Evolutionary conservation across 208 protist species (phyloP).

Genomic region (Wallacemonas sp.): DNA sequence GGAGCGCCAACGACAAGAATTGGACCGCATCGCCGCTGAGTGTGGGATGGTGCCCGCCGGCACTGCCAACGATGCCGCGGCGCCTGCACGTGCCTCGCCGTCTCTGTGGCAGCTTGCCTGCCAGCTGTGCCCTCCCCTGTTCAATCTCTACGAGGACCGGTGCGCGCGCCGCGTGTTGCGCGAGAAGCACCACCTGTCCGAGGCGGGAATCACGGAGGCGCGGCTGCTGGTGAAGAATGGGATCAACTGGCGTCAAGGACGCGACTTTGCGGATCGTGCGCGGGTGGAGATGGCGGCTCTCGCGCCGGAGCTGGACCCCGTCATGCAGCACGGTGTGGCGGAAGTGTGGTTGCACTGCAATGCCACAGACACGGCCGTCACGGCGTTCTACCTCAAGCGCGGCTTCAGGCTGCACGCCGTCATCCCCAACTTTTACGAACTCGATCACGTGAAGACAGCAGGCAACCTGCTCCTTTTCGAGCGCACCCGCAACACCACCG

Average conservation of each 20-base stretch:
- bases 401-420: constrained; percentile 42
- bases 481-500: neutral
- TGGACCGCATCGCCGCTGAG: neutral
- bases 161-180: neutral
- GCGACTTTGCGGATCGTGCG: neutral
- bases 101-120: neutral
- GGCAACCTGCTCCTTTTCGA: constrained; percentile 26
- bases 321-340: constrained; percentile 40
- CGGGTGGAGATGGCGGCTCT: neutral
- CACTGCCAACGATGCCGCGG: neutral
- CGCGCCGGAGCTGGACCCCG: constrained; percentile 7
- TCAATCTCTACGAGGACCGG: constrained; percentile 6
- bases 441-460: constrained; percentile 25
- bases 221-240: constrained; percentile 7
- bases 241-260: constrained; percentile 2
- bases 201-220: constrained; percentile 3
- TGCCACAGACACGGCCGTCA: constrained; percentile 29
- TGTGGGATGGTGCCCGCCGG: neutral
- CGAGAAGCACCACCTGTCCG: constrained; percentile 5
- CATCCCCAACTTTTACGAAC: constrained; percentile 52
- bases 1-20: neutral
- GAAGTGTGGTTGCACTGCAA: constrained; percentile 85
- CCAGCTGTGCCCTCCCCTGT: neutral
- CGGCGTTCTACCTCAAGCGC: constrained; percentile 47
- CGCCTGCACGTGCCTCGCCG: neutral